Evolutionary conservation across 257 asterid species (phyloP).

Genomic region (Oldenlandia corymbosa): DNA sequence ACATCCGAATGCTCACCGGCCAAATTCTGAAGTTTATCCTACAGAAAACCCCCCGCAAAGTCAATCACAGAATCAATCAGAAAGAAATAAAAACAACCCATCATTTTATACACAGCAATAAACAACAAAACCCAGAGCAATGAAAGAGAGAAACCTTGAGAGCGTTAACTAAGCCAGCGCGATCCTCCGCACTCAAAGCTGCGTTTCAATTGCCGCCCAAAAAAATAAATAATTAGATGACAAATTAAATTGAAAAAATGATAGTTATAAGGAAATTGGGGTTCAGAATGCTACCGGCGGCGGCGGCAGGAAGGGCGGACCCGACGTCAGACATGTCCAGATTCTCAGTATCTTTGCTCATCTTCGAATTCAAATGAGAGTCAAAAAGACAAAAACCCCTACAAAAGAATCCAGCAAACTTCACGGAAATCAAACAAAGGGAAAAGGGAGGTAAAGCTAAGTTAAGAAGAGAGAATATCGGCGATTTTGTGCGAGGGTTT

Average conservation of each 20-base stretch:
- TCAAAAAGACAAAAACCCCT: conserved; percentile 11
- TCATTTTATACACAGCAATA: no score
- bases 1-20: conserved; percentile 52
- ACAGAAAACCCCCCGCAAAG: conserved; percentile 10
- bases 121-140: not conserved
- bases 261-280: not conserved
- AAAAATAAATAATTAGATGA: not conserved
- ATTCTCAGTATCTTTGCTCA: conserved; percentile 42
- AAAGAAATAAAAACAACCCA: not conserved
- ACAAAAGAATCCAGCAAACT: not conserved
- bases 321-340: conserved; percentile 52
- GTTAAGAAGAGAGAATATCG: not conserved
- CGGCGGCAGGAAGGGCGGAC: conserved; percentile 79
- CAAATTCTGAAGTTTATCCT: conserved; percentile 69
- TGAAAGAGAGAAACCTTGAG: conserved; percentile 51
- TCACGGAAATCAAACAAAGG: conserved; percentile 7
- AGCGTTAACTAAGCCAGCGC: conserved; percentile 63
- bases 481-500: not conserved
- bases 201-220: conserved; percentile 13
- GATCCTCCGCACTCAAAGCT: conserved; percentile 87
- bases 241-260: not conserved
- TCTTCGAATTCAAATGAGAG: conserved; percentile 10
- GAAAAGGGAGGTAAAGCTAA: conserved; percentile 20
- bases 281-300: conserved; percentile 51
- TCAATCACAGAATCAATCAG: not conserved